Evolutionary conservation across 768 basidiomycete species (phyloP).

Genomic region (Suillus spraguei): DNA sequence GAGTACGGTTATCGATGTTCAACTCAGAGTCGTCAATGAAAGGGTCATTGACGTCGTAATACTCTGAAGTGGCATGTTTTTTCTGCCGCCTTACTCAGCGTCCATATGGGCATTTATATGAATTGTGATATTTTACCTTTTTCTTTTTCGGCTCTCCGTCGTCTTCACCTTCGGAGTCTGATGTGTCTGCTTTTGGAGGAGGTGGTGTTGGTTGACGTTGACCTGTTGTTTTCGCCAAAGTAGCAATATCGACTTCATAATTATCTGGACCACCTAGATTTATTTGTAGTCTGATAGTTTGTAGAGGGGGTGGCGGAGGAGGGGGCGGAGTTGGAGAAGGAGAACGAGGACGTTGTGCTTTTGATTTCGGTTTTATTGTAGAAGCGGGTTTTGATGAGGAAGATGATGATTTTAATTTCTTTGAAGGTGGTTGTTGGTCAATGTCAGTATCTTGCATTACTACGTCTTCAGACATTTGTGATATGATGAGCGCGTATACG

Average conservation of each 20-base stretch:
- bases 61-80: slow-evolving; percentile 62
- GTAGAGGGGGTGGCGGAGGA: slow-evolving; percentile 48
- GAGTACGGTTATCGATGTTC: slow-evolving; percentile 86
- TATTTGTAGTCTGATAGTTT: slow-evolving; percentile 72
- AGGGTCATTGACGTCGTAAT: slow-evolving; percentile 90
- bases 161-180: slow-evolving; percentile 59
- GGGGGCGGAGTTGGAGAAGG: slow-evolving; percentile 63
- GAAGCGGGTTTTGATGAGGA: slow-evolving; percentile 28
- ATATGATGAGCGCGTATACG: not conserved
- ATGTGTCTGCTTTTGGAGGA: slow-evolving; percentile 49
- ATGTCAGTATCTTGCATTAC: slow-evolving; percentile 28
- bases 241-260: slow-evolving; percentile 71
- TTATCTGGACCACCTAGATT: slow-evolving; percentile 70
- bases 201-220: slow-evolving; percentile 64
- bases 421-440: slow-evolving; percentile 31
- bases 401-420: slow-evolving; percentile 30
- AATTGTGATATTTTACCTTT: slow-evolving; percentile 31
- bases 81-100: slow-evolving; percentile 38
- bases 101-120: not conserved
- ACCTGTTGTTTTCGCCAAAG: slow-evolving; percentile 61
- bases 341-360: slow-evolving; percentile 44
- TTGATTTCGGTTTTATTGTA: slow-evolving; percentile 55
- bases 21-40: slow-evolving; percentile 99
- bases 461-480: slow-evolving; percentile 30
- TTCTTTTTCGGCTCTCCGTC: slow-evolving; percentile 39